Conservation (phyloP, 345 rosid species). For the Eucalyptus pauciflora region DNA sequence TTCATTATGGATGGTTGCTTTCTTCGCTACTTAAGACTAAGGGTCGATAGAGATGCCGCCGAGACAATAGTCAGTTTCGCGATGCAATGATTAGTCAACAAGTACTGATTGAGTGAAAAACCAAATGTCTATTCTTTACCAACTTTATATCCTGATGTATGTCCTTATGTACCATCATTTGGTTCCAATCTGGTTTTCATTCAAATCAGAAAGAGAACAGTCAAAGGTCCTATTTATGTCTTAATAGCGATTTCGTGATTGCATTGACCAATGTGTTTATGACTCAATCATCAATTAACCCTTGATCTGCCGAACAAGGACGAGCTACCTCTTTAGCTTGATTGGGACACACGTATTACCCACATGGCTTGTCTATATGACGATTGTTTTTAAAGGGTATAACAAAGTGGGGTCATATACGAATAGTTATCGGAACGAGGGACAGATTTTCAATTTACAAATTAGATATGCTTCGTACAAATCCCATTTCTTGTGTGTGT, state of each 20-base stretch:
- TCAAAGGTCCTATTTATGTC: neutral
- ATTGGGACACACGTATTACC: neutral
- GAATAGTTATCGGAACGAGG: fast-evolving
- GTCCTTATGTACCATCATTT: neutral
- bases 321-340: neutral
- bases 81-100: neutral
- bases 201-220: neutral
- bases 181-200: neutral
- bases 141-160: neutral
- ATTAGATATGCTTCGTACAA: fast-evolving
- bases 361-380: neutral
- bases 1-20: neutral
- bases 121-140: neutral
- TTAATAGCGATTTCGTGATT: neutral
- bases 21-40: neutral
- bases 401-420: neutral
- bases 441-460: neutral
- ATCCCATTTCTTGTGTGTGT: fast-evolving
- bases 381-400: neutral
- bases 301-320: neutral
- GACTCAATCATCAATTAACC: neutral
- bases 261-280: neutral
- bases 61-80: neutral
- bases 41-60: neutral
- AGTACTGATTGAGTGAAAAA: neutral